Conservation (phyloP, 306 rosid species). For the Cucumis cinereus region DNA sequence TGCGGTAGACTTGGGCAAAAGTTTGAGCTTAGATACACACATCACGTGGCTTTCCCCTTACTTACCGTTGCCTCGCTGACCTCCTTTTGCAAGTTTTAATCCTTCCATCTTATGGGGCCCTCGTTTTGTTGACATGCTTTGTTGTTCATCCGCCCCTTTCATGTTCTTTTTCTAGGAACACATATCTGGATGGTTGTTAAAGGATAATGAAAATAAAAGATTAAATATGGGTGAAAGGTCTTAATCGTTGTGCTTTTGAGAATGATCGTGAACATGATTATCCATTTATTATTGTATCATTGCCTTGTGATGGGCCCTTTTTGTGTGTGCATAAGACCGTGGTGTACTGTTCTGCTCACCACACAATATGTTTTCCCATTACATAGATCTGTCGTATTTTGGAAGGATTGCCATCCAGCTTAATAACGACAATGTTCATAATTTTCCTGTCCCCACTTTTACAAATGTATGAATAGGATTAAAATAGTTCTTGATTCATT, state of each 20-base stretch:
- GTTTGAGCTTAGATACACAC: background rate
- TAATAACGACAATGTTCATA: constrained; percentile 3
- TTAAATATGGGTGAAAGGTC: constrained; percentile 1
- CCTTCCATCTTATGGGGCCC: constrained; percentile 1
- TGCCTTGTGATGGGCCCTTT: background rate
- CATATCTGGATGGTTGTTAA: background rate
- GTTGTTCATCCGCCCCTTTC: background rate
- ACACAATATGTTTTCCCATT: constrained; percentile 7
- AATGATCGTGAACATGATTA: background rate
- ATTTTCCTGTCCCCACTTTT: background rate
- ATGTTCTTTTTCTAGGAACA: background rate
- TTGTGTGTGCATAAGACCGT: background rate
- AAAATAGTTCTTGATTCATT: background rate
- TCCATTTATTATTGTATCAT: background rate
- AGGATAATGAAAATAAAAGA: background rate
- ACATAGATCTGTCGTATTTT: background rate
- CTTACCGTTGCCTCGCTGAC: background rate
- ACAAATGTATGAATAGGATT: background rate
- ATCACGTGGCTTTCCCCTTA: constrained; percentile 3
- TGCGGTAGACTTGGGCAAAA: background rate
- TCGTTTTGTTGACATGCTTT: background rate
- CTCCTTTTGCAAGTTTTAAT: background rate
- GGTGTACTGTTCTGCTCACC: background rate
- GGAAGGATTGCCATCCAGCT: constrained; percentile 3
- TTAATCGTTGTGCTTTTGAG: background rate